Base-by-base conservation (phyloP, 495 filamentous ascomycete species). In the Hypoxylon lienhwacheense region DNA sequence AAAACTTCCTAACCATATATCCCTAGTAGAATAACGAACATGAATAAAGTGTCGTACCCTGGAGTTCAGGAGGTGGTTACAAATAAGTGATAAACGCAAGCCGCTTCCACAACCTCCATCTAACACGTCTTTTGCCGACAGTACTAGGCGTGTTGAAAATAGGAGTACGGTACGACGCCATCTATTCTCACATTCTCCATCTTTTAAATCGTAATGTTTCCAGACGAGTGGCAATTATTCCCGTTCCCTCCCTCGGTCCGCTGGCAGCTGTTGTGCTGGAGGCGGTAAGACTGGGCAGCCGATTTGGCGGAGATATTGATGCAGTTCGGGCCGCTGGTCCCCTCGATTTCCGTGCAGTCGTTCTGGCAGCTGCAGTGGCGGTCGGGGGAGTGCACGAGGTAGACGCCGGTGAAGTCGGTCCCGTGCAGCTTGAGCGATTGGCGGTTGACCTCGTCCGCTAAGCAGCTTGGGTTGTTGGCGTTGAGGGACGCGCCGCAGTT, bases 281-380 rank as follows among this genome's bases (percentile, higher is more conserved):
- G 54, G 25, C 56, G 49, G 43, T 45, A 60, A 1, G 49, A 54
- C 25, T 25, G 19, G 4, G 56, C 20, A 5, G 19, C 11, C 4
- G 31, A 31, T 20, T 45, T 50, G 6, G 22, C 22, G 8, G 56
- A 50, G 35, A 60, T 44, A 12, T 60, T 37, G 3, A 60, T 29
- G 22, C 56, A 60, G 12, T 8, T 12, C 5, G 56, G 49, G 1
- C 25, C 10, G 5, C 44, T 36, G 5, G 28, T 21, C 5, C 56
- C 48, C 5, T 44, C 33, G 28, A 60, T 50, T 1, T n/a, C 26
- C 4, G 45, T 60, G 50, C 56, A 60, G 39, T 60, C 50, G 37
- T 34, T 34, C 39, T 60, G 56, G 26, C 56, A 60, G 20, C 33
- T 26, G 45, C 55, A 59, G 3, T 8, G 14, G 10, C 17, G 8